Evolutionary conservation across 345 rosid species (phyloP), one percentile per base, ranked within the genome.

Genomic region (Lepidium sativum): DNA sequence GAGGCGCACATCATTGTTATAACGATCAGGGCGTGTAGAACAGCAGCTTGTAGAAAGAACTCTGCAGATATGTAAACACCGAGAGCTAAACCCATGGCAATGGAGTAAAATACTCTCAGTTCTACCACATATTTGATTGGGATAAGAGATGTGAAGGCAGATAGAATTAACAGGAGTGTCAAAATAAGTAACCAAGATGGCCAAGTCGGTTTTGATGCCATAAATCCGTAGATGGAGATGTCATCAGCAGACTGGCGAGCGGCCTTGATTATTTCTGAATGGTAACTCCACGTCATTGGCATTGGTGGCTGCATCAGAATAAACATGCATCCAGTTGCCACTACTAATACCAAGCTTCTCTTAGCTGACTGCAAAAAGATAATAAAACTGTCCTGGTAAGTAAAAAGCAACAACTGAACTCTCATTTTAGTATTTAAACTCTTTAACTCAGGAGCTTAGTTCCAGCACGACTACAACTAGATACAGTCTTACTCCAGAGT

Each of bases 171-270:
- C 70, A 94, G 77, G 67, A 88, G 84, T 66, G 95, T 88, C 55
- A 77, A 58, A 38, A 94, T 91, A 48, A 94, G 96, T 62, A 91
- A 69, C 99, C 99, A 94, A 49, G 99, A 85, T 12, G 99, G 97
- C 97, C 99, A 91, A n/a, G 95, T 86, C 27, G 99, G 99, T 78
- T 88, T 91, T 60, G 92, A 80, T 52, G 95, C 88, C 79, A 88
- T 72, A 54, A 94, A 88, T 12, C 97, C 99, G 47, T 94, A 94
- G 56, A 90, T 94, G 41, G 97, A 88, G 68, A 94, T 84, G 73
- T 94, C 99, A 77, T 94, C 99, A 61, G 89, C 87, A 60, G 97
- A 86, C 71, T 82, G 91, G 29, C 91, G 96, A 65, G 99, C 96
- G 21, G 95, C 86, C 73, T 78, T 88, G 66, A 90, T 91, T 65